Conservation (phyloP, 352 stramenopile genomes). For the Globisporangium iwayamae region DNA sequence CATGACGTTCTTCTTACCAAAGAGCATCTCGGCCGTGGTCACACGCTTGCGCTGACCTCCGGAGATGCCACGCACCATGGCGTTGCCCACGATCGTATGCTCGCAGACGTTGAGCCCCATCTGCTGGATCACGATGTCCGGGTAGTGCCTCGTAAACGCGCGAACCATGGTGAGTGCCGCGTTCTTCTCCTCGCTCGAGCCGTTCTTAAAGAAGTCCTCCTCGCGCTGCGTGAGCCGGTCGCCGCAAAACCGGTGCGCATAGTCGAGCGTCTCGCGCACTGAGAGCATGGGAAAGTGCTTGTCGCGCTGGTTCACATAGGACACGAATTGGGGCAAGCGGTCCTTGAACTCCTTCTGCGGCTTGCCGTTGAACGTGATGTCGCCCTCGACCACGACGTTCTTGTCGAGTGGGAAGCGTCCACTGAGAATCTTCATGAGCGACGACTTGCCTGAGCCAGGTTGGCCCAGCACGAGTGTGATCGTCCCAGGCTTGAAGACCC, state of each 20-base stretch:
- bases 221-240: conserved; percentile 17
- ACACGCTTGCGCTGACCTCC: conserved; percentile 90
- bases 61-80: conserved; percentile 57
- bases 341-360: conserved; percentile 18
- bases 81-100: conserved; percentile 57
- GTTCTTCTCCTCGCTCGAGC: conserved; percentile 27
- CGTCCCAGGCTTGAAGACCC: conserved; percentile 23
- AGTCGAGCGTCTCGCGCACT: conserved; percentile 27
- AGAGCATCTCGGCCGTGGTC: conserved; percentile 83
- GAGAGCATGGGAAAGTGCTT: conserved; percentile 25
- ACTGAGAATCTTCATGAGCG: conserved; percentile 28
- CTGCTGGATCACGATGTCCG: conserved; percentile 31
- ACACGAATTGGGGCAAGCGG: conserved; percentile 19
- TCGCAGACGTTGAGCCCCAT: conserved; percentile 27
- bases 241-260: conserved; percentile 25
- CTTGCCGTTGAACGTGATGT: conserved; percentile 26
- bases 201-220: conserved; percentile 29
- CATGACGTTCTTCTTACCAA: conserved; percentile 57
- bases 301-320: conserved; percentile 25
- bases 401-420: conserved; percentile 19
- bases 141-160: conserved; percentile 13
- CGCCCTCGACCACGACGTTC: conserved; percentile 20
- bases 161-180: conserved; percentile 9
- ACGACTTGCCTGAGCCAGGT: conserved; percentile 25
- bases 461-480: conserved; percentile 32